phyloP scores from a whole-genome alignment of 306 rosid species.

The Malus domestica region ASM211411v1 NC_041799.1:4301501-4302000 shows the following conservation, averaged over 20 bases:
- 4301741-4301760: not conserved
- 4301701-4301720: not conserved
- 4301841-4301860: constrained; percentile 95
- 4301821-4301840: constrained; percentile 99
- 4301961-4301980: not conserved
- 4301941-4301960: not conserved
- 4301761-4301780: constrained; percentile 31
- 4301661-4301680: not conserved
- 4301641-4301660: not conserved
- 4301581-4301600: constrained; percentile 19
- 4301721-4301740: not conserved
- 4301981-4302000: not conserved
- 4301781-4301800: constrained; percentile 99
- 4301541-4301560: constrained; percentile 99
- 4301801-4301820: constrained; percentile 94
- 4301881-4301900: constrained; percentile 94
- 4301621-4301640: not conserved
- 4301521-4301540: constrained; percentile 99
- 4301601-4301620: not conserved
- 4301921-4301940: constrained; percentile 90
- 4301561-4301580: constrained; percentile 98
- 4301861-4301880: constrained; percentile 98
- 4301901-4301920: constrained; percentile 97
- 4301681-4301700: not conserved
- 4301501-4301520: constrained; percentile 96